Base-by-base conservation (phyloP, 495 filamentous ascomycete genomes). In the Penicillium soppii region DNA sequence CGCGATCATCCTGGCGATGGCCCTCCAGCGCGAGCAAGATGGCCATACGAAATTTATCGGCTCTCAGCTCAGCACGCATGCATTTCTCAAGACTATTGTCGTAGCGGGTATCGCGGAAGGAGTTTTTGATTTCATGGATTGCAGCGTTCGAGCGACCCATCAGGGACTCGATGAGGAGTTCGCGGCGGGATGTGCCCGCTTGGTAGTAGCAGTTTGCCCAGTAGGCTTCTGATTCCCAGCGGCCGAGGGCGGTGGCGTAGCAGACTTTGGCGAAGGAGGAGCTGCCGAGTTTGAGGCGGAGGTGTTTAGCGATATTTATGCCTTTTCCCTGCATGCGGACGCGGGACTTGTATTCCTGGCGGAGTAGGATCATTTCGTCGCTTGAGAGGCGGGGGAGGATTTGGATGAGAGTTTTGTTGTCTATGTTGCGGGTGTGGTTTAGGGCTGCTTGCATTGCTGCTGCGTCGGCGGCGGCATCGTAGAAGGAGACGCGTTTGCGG, bases 181-280 rank as follows among this genome's bases (percentile, higher is more conserved):
- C 90, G 16, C 90, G 82, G 2, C 90, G 79, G 3, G 83, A 88
- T 56, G 88, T 89, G 53, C 89, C 86, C 29, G 88, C 86, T 65
- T 97, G 94, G 72, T 97, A 98, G 85, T 92, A 98, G 70, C 89
- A 95, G 61, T 97, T 98, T 38, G 95, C 92, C 90, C 94, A 98
- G 76, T 94, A 97, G 1, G 89, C 92, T 67, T 98, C 94, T 44
- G 82, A 85, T 73, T 97, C 94, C 87, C 90, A 98, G 38, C 83
- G 78, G 2, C 95, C 94, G 1, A 97, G 82, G 8, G 94, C 92
- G 6, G 89, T 91, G 5, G 90, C 88, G 65, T 96, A 97, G 60
- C 83, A 88, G 8, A 87, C 85, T 67, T 97, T 97, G 69, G 90
- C 91, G 49, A 97, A 86, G 46, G 70, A 57, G 59, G 90, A 90